phyloP scores from a whole-genome alignment of 106 monocot genomes.

The Dendrobium chrysotoxum region DNA sequence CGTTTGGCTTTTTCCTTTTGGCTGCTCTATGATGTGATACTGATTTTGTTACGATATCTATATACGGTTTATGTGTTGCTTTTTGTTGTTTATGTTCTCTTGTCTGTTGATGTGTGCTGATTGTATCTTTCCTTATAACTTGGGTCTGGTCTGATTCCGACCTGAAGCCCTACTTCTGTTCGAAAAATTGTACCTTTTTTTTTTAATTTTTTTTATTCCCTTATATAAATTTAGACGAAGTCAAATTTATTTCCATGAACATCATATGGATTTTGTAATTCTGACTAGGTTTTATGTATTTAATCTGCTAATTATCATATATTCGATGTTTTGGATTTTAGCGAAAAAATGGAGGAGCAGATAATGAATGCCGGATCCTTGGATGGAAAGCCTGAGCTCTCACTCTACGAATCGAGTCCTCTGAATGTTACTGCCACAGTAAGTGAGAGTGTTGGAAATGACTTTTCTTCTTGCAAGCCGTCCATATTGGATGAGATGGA shows the following conservation, averaged over 20 bases:
- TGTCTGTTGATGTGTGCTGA: background rate
- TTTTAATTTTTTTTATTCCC: background rate
- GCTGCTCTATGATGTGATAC: background rate
- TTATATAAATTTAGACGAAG: background rate
- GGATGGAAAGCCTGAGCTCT: background rate
- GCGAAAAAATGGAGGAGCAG: slow-evolving; percentile 2
- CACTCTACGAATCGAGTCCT: too few relatives aligned
- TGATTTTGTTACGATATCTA: background rate
- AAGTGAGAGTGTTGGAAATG: background rate
- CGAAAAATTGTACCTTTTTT: background rate
- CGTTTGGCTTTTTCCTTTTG: background rate
- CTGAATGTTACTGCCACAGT: background rate
- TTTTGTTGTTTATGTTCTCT: background rate
- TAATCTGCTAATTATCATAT: too few relatives aligned
- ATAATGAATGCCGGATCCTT: background rate
- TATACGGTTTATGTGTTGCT: background rate
- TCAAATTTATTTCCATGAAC: background rate
- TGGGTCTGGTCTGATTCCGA: background rate
- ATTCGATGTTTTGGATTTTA: background rate
- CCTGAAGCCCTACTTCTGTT: background rate
- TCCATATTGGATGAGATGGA: slow-evolving; percentile 50
- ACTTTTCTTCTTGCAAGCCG: slow-evolving; percentile 12
- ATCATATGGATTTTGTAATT: background rate
- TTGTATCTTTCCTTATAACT: background rate
- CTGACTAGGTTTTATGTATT: too few relatives aligned